These are phyloP conservation scores for Podospora anserina DNA, from an alignment of 495 filamentous ascomycete species.

Conservation along the genomic window DNA sequence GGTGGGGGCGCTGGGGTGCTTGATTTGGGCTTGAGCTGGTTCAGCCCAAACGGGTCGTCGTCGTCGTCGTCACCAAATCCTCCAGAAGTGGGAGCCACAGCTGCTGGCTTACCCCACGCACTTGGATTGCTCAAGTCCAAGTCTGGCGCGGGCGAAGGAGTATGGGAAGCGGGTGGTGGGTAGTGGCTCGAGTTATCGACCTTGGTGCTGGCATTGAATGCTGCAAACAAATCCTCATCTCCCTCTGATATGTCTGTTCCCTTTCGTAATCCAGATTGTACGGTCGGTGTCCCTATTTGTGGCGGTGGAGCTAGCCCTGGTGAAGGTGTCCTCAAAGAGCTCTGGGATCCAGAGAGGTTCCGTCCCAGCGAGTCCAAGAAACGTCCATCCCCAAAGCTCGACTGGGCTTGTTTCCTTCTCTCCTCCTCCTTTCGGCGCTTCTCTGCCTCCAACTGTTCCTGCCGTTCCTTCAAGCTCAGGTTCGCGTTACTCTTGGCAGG, in stretches of 20 bases:
- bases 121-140: conserved; percentile 39
- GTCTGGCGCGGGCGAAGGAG: conserved; percentile 25
- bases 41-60: conserved; percentile 91
- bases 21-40: conserved; percentile 53
- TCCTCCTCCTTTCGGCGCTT: conserved; percentile 73
- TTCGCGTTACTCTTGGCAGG: conserved; percentile 64
- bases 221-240: conserved; percentile 61
- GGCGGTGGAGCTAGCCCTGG: conserved; percentile 33
- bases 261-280: neutral
- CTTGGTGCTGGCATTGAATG: conserved; percentile 56
- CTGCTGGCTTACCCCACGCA: conserved; percentile 35
- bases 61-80: conserved; percentile 51
- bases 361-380: conserved; percentile 69
- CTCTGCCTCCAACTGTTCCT: conserved; percentile 75
- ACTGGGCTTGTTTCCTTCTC: conserved; percentile 61
- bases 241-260: conserved; percentile 35
- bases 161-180: conserved; percentile 46
- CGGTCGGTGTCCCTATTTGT: conserved; percentile 10
- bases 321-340: conserved; percentile 36
- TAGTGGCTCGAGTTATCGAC: conserved; percentile 60
- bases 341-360: conserved; percentile 30
- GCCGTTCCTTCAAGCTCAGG: conserved; percentile 78
- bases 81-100: conserved; percentile 18
- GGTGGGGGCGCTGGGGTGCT: conserved; percentile 33
- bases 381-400: conserved; percentile 66